phyloP scores from a whole-genome alignment of 2,329 filamentous ascomycete genomes.

The Sporothrix brunneoviolacea region DNA sequence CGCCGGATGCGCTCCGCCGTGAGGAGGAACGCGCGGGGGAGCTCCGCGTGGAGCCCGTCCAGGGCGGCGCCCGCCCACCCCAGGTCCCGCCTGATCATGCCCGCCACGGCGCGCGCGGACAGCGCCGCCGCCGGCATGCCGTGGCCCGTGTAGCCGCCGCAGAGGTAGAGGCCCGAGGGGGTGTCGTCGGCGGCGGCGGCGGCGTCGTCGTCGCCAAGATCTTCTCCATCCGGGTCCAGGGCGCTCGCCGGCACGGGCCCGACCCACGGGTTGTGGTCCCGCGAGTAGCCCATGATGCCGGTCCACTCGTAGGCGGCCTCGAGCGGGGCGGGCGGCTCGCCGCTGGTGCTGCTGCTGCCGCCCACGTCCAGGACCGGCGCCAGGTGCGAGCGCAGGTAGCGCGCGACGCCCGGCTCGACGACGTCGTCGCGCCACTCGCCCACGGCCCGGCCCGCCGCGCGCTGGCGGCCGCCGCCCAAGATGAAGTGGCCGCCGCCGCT shows the following conservation, averaged over 20 bases:
- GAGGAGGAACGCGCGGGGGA: conserved; percentile 17
- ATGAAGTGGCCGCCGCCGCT: conserved; percentile 48
- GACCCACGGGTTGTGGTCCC: conserved; percentile 64
- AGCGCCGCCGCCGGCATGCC: conserved; percentile 70
- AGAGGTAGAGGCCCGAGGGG: conserved; percentile 45
- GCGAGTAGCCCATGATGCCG: conserved; percentile 71
- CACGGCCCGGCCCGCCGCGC: conserved; percentile 42
- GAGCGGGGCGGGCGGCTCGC: conserved; percentile 32
- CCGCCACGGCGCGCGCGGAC: conserved; percentile 56
- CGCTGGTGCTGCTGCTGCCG: background rate
- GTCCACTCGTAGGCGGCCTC: conserved; percentile 61
- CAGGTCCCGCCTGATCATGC: conserved; percentile 42
- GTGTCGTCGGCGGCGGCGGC: background rate
- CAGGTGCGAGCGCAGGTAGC: conserved; percentile 46
- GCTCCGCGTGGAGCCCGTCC: conserved; percentile 20
- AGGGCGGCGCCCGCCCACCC: background rate
- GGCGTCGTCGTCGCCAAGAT: conserved; percentile 21
- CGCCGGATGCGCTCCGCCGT: conserved; percentile 13
- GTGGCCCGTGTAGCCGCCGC: conserved; percentile 64
- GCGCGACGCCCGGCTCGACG: conserved; percentile 39
- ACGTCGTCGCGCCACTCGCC: conserved; percentile 30
- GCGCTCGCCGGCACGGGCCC: conserved; percentile 52
- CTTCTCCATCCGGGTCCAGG: background rate
- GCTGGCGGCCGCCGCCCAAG: conserved; percentile 61
- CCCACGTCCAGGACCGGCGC: conserved; percentile 35